Evolutionary conservation across 2,329 filamentous ascomycete genomes (phyloP), one percentile per base, ranked within the genome.

Genomic region (Xylaria sp.): DNA sequence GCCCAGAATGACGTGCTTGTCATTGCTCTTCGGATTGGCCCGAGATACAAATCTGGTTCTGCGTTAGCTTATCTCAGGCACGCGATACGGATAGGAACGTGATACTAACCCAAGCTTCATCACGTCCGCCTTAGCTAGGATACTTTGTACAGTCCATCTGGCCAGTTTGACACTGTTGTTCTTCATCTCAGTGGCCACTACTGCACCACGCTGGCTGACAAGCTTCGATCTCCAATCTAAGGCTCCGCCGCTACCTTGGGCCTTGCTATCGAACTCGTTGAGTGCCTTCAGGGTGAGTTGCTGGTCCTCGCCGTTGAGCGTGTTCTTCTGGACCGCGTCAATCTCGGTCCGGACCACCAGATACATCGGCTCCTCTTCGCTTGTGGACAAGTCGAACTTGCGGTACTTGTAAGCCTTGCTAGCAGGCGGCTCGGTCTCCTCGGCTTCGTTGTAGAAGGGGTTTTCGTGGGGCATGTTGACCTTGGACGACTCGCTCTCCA

Each of bases 131-230:
- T 94, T 94, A 81, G 95, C 94, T 68, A 99, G 89, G 79, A 99
- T 98, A 79, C 92, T 93, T 87, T 99, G 96, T 52, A 95, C 94
- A 39, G 96, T 97, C 96, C 96, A 99, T 81, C 96, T 88, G 68
- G 96, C 96, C 72, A 99, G 91, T 87, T 99, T 99, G 92, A 94
- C 97, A 80, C 91, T 94, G 89, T 99, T 99, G 90, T 99, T 99
- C 93, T 99, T 99, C 96, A 99, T 99, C 86, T 99, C 96, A 13
- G 96, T 99, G 23, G 96, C 96, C 32, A 99, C 92, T 52, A 99
- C 95, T 66, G 96, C 96, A 90, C 96, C 96, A 78, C 96, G 92
- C 86, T 98, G 94, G 76, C 91, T 94, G 73, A 93, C 92, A 70
- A 99, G 89, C 89, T 99, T 99, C 75, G 91, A 92, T 81, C 96